Base-by-base conservation (phyloP, 2,329 filamentous ascomycete species). In the Pestalotiopsis fici region DNA sequence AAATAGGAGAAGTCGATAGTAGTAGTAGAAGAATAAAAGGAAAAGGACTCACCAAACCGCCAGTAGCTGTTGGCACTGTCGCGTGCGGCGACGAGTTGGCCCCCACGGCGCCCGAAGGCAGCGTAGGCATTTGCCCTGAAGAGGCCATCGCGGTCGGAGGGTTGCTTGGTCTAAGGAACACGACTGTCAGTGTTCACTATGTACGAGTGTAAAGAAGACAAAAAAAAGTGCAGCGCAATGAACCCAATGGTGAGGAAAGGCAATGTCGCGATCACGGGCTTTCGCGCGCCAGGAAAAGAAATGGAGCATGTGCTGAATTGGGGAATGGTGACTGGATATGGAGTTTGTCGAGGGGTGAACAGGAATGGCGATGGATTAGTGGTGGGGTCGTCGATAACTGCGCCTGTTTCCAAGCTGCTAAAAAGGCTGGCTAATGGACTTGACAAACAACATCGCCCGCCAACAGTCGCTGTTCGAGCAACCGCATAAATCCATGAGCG, bases 81-180 rank as follows among this genome's bases (percentile, higher is more conserved):
- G 66, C 66, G 23, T 56, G 55, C 39, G 64, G 63, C 18, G 68
- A 65, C 15, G 50, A 60, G 4, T 55, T 4, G 6, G 65, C 21
- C 9, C 21, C 43, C 15, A 50, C 37, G 12, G 62, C 37, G 4
- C 43, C 39, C 28, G 43, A 28, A 37, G 59, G 25, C 35, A 13
- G 31, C n/a, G 39, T 23, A 15, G 47, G 21, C 21, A 47, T 64
- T 56, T 54, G 59, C 35, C 25, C 55, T 25, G 61, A 28, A 23
- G 59, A 12, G 9, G 71, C 65, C 62, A 65, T 65, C 59, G 66
- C 56, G 47, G 59, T 39, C 37, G 65, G 65, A 50, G 60, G 27
- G 50, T 47, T 55, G 28, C 13, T 31, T 64, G 54, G 18, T 35
- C 59, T 39, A 35, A 59, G 7, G 35, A n/a, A 47, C 27, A 12